Percentiles rank a stretch among this genome's conserved stretches.
Conservation (phyloP, 2,329 filamentous ascomycete genomes). For the Claviceps maximensis region DNA sequence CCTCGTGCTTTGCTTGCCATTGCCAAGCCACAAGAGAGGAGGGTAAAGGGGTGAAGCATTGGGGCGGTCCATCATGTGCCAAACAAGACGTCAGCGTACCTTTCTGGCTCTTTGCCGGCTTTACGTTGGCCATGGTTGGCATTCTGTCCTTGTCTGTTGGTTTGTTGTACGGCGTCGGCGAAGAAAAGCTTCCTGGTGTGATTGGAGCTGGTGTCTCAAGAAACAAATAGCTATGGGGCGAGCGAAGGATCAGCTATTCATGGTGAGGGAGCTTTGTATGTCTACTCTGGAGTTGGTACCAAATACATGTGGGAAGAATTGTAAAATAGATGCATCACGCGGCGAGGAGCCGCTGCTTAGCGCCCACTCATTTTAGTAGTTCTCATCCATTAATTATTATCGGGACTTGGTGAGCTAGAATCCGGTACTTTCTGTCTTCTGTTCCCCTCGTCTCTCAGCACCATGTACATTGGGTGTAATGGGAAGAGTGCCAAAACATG, state of each 20-base stretch:
- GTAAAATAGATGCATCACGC: slow-evolving; percentile 7
- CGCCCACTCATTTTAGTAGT: not conserved
- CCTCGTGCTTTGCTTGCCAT: slow-evolving; percentile 63
- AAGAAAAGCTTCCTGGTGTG: slow-evolving; percentile 80
- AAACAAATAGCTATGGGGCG: slow-evolving; percentile 34
- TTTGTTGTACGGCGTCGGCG: slow-evolving; percentile 70
- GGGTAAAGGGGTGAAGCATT: slow-evolving; percentile 53
- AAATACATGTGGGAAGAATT: not conserved
- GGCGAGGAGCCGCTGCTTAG: slow-evolving; percentile 2
- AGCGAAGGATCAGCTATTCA: not conserved
- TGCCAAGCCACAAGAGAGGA: slow-evolving; percentile 50
- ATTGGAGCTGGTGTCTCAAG: slow-evolving; percentile 88
- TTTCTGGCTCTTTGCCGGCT: slow-evolving; percentile 75
- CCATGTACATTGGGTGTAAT: not conserved
- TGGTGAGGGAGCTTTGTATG: slow-evolving; percentile 5
- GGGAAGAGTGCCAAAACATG: not conserved
- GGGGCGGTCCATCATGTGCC: slow-evolving; percentile 77
- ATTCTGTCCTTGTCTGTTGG: slow-evolving; percentile 59
- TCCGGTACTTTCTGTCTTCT: not conserved
- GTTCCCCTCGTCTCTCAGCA: not conserved
- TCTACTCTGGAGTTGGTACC: slow-evolving; percentile 6
- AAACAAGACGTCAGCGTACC: slow-evolving; percentile 82
- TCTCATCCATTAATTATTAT: not conserved
- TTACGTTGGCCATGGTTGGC: slow-evolving; percentile 56
- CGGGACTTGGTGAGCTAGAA: not conserved